Evolutionary conservation across 768 basidiomycete genomes (phyloP).

Genomic region (Lentinula sp.): DNA sequence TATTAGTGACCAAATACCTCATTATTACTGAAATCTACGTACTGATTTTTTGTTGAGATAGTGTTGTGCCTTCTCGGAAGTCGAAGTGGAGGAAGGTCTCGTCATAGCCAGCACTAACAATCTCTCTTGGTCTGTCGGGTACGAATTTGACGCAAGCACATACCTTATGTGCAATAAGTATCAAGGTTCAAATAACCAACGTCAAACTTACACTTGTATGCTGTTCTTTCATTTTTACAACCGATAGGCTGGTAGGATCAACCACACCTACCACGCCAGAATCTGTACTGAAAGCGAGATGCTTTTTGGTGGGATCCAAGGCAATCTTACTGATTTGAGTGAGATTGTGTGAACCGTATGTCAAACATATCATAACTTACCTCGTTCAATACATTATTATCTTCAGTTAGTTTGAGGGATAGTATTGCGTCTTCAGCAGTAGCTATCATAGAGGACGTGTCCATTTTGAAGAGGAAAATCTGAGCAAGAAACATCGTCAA

Average conservation of each 20-base stretch:
- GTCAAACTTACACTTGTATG: constrained; percentile 55
- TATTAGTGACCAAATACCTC: too few relatives aligned
- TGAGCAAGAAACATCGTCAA: constrained; percentile 10
- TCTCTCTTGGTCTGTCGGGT: constrained; percentile 61
- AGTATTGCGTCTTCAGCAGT: constrained; percentile 40
- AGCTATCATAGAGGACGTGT: constrained; percentile 47
- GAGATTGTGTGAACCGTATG: constrained; percentile 9
- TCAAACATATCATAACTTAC: constrained; percentile 26
- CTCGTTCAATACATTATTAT: constrained; percentile 63
- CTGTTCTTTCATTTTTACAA: constrained; percentile 53
- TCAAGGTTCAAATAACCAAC: not conserved
- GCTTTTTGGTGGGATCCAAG: constrained; percentile 45
- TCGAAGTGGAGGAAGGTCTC: constrained; percentile 64
- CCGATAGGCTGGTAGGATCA: constrained; percentile 41
- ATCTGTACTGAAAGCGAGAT: constrained; percentile 68
- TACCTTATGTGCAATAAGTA: constrained; percentile 37
- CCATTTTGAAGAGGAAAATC: constrained; percentile 43
- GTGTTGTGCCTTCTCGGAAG: constrained; percentile 42
- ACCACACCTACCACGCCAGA: constrained; percentile 63
- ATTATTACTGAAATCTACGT: constrained; percentile 12
- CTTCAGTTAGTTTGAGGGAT: constrained; percentile 39
- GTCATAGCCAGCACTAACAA: constrained; percentile 79
- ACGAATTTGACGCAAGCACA: constrained; percentile 69
- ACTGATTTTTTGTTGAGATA: constrained; percentile 62
- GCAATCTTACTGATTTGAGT: constrained; percentile 53